Evolutionary conservation across 306 rosid species (phyloP), one percentile per base, ranked within the genome.

Genomic region (Quercus glauca): DNA sequence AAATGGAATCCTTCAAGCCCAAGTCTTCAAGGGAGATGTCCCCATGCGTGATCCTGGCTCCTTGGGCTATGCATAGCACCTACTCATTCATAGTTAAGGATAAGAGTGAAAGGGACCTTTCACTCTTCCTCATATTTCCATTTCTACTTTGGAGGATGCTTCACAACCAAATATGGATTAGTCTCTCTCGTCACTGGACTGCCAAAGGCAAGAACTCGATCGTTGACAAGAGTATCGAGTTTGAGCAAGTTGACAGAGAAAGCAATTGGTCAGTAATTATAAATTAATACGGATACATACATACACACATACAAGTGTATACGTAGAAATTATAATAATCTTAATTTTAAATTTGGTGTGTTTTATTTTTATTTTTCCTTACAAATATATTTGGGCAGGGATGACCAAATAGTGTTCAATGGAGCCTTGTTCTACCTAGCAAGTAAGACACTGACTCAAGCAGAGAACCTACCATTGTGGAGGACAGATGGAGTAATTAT

Each of bases 21-120:
- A 92, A 80, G 76, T 84, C 85, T 41, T 88, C 90, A 0, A 0
- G 12, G 15, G 87, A 31, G 45, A 92, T 86, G 78, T 94, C 97
- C 0, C 98, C 96, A 2, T n/a, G n/a, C 71, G 0, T 67, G 5
- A 31, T 67, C 25, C 51, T 67, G 23, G 51, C 71, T 31, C 71
- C 71, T 18, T 33, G 51, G 71, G 71, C n/a, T 5, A 18, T 67
- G 19, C 13, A 67, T 17, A 19, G 71, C 51, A 33, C 51, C 0
- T 67, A 33, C 51, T 67, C 23, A 19, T 67, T 33, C 11, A 11
- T 67, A 19, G 4, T 5, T 0, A 67, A 31, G 14, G 51, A 19
- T 8, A 19, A 33, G 51, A 6, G 26, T 19, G 71, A 67, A 9
- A 67, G 51, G 25, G 14, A 19, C 51, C 51, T 67, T 18, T 31